These are phyloP conservation scores for Syzygium oleosum DNA, from an alignment of 345 rosid species.

Conservation along the genomic window DNA sequence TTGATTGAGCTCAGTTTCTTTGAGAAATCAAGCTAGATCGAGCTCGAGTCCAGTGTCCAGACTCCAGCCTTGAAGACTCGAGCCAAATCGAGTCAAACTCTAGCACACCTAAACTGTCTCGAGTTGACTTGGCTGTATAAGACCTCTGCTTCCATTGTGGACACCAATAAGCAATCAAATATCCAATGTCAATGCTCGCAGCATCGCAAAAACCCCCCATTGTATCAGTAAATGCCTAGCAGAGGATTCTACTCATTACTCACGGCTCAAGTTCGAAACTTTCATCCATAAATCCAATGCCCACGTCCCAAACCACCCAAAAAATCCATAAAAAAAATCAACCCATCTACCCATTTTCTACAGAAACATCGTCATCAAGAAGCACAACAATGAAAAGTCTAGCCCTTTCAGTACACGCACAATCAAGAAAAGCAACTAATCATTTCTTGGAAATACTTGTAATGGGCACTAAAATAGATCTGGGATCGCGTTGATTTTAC, in stretches of 20 bases:
- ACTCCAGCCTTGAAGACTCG: not conserved
- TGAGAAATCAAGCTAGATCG: not conserved
- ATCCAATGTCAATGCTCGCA: not conserved
- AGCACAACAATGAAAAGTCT: not conserved
- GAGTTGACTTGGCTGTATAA: not conserved
- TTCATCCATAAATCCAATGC: not conserved
- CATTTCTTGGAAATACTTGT: not conserved
- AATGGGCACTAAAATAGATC: not conserved
- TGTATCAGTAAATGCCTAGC: not conserved
- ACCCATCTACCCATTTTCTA: not conserved
- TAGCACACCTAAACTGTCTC: not conserved
- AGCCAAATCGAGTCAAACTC: not conserved
- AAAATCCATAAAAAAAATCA: not conserved
- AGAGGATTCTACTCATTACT: not conserved
- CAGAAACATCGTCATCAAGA: not conserved
- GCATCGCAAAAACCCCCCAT: not conserved
- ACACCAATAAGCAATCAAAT: not conserved
- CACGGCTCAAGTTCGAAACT: not conserved
- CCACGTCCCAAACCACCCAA: not conserved
- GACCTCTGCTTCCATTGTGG: not conserved
- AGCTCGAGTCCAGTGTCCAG: not conserved
- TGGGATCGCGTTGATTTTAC: not conserved
- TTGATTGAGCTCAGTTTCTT: not conserved
- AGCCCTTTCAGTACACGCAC: not conserved
- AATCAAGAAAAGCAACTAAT: not conserved